These are phyloP conservation scores for Neofusicoccum ribis DNA, from an alignment of 2,329 filamentous ascomycete species.

Conservation along the genomic window DNA sequence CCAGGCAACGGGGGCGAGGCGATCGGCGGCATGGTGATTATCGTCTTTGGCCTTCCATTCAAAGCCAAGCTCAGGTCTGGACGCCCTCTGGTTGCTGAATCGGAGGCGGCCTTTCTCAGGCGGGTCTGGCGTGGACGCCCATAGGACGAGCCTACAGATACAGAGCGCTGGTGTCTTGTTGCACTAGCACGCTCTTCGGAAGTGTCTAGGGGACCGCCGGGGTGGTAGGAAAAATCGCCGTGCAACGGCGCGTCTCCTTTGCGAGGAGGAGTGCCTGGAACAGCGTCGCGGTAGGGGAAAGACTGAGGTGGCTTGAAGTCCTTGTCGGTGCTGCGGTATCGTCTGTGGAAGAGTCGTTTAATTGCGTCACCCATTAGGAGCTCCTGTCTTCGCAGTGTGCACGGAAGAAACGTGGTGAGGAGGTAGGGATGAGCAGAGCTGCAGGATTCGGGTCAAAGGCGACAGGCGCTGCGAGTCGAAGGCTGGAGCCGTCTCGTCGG, in stretches of 20 bases:
- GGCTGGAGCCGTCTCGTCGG: not conserved
- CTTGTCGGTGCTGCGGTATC: conserved; percentile 6
- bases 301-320: not conserved
- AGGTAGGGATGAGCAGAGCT: not conserved
- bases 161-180: not conserved
- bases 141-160: not conserved
- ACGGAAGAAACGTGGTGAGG: not conserved
- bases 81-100: not conserved
- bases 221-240: not conserved
- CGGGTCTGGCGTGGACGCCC: not conserved
- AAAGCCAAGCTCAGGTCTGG: not conserved
- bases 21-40: not conserved
- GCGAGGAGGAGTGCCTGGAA: not conserved
- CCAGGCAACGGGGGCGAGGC: not conserved
- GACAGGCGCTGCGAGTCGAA: not conserved
- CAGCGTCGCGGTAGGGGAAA: not conserved
- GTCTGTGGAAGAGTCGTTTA: conserved; percentile 6
- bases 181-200: not conserved
- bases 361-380: conserved; percentile 10
- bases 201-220: not conserved
- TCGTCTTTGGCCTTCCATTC: not conserved
- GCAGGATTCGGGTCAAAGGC: not conserved
- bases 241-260: not conserved
- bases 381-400: not conserved
- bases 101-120: not conserved